Conservation (phyloP, 805 yeast species). For the Torulaspora indica region DNA sequence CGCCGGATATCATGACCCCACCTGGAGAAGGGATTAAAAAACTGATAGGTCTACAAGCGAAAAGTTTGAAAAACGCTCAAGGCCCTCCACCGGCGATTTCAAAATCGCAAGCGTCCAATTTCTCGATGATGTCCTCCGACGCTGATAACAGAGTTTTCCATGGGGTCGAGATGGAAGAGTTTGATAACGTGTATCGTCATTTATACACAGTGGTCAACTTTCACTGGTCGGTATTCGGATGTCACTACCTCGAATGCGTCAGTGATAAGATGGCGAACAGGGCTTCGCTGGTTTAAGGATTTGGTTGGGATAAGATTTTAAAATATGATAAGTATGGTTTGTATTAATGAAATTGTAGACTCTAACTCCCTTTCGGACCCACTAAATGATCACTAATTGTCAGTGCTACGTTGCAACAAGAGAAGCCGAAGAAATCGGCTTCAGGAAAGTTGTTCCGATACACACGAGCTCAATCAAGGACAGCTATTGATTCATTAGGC, state of each 20-base stretch:
- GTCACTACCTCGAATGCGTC: slow-evolving; percentile 50
- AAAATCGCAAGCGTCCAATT: slow-evolving; percentile 1
- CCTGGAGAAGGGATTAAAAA: slow-evolving; percentile 8
- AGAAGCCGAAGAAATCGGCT: no score
- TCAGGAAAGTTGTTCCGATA: no score
- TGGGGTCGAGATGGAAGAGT: slow-evolving; percentile 43
- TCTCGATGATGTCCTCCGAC: slow-evolving; percentile 7
- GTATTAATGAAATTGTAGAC: slow-evolving; percentile 1
- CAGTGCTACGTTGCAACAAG: no score
- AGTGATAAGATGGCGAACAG: slow-evolving; percentile 24
- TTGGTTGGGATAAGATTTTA: slow-evolving; percentile 1
- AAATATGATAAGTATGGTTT: not conserved
- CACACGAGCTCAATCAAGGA: no score
- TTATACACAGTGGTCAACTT: slow-evolving; percentile 63
- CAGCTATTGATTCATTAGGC: no score
- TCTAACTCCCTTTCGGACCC: no score
- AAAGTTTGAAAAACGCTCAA: slow-evolving; percentile 1
- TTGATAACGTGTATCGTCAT: slow-evolving; percentile 54
- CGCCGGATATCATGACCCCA: slow-evolving; percentile 9
- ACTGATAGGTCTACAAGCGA: slow-evolving; percentile 2
- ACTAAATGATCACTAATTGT: not conserved
- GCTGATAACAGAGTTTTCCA: slow-evolving; percentile 7
- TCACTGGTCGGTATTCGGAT: slow-evolving; percentile 81
- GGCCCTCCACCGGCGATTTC: slow-evolving; percentile 1
- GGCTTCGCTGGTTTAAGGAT: not conserved